These are phyloP conservation scores for Ilyonectria destructans DNA, from an alignment of 2,329 filamentous ascomycete species.

Conservation along the genomic window DNA sequence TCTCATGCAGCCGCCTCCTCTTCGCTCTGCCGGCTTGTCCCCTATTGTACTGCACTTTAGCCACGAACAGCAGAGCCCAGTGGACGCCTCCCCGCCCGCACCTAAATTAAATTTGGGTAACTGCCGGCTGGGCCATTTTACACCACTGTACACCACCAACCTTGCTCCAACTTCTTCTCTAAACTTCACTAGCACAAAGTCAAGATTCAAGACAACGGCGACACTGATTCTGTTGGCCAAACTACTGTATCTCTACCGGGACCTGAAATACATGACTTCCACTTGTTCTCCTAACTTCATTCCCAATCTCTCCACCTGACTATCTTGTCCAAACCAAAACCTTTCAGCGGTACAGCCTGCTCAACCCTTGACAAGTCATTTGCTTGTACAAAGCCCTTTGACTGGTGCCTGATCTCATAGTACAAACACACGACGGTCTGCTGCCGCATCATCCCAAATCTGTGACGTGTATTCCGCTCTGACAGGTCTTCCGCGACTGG, in stretches of 20 bases:
- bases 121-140: too few relatives aligned
- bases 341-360: conserved; percentile 21
- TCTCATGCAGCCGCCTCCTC: background rate
- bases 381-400: background rate
- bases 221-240: background rate
- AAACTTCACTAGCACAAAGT: background rate
- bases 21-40: background rate
- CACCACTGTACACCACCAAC: too few relatives aligned
- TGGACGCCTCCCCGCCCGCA: too few relatives aligned
- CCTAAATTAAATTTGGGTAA: too few relatives aligned
- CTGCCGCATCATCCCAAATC: conserved; percentile 53
- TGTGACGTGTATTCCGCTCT: conserved; percentile 48
- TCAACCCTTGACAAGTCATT: conserved; percentile 16
- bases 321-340: conserved; percentile 12
- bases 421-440: conserved; percentile 42
- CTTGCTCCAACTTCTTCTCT: background rate
- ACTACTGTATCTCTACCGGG: background rate
- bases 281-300: background rate
- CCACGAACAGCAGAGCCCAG: background rate
- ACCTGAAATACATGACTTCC: background rate
- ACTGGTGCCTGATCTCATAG: conserved; percentile 24
- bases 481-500: conserved; percentile 23
- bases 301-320: background rate
- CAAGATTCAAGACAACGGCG: background rate
- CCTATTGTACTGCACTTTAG: background rate